Evolutionary conservation across 257 asterid genomes (phyloP), one percentile per base, ranked within the genome.

Genomic region (Catharanthus roseus): DNA sequence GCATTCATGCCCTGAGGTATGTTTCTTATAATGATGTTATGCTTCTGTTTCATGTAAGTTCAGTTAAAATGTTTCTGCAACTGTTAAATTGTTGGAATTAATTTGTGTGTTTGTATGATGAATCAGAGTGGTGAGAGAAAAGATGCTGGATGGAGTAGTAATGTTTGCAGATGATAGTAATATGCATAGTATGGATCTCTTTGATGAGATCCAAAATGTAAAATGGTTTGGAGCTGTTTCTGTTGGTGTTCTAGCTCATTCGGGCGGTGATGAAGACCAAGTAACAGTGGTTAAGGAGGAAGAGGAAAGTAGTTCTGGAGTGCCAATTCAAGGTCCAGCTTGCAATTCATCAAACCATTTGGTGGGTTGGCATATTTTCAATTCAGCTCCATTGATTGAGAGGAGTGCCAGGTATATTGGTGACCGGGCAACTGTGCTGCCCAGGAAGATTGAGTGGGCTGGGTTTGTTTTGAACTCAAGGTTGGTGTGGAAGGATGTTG

Each of bases 101-200:
- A 57, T 11, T 1, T 6, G 16, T 62, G 31, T 50, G 57, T 50
- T 75, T 26, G 39, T 39, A 47, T 70, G 71, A 67, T 61, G 76
- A 76, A 75, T 26, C 91, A 92, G 98, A 71, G 75, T 82, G 72
- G 90, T 92, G 62, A 85, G 91, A 75, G 96, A 90, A 72, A 78
- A 82, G 83, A 86, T 75, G 63, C 73, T 95, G 71, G 98, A 95
- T 72, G 99, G 99, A 41, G 75, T 95, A 56, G 91, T 95, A 77
- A 75, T 95, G 82, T 95, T 95, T 88, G 95, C 88, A 0, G 99
- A 95, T 82, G 99, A 95, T 75, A 92, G 99, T 79, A 95, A 95
- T 79, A 91, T 95, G 99, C 97, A 88, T 69, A 86, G 89, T 61
- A 69, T 92, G 91, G 97, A 91, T 85, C 75, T 95, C 62, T 95